Evolutionary conservation across 2,329 filamentous ascomycete species (phyloP), one percentile per base, ranked within the genome.

Genomic region (Colletotrichum falcatum): DNA sequence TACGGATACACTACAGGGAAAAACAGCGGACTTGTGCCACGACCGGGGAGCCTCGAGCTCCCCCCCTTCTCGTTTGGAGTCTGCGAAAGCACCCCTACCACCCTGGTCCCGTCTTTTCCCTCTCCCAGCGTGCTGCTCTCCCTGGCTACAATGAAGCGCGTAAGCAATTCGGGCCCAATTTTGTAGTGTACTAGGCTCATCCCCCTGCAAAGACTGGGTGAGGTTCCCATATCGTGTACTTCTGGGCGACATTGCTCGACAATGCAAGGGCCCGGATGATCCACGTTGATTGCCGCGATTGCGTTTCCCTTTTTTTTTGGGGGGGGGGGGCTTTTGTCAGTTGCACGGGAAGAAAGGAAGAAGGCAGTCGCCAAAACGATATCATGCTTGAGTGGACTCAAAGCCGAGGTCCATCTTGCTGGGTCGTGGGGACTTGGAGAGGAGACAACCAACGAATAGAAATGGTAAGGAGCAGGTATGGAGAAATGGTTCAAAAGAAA

Each of bases 1-100:
- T 23, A 68, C 73, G 74, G 72, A 11, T 46, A 46, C 44, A 46
- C 20, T 23, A 68, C 73, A 74, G 72, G 73, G 72, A 72, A 75
- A 75, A 69, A 53, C 55, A 69, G 68, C 23, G 39, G 39, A 59
- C 37, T 59, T 42, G 55, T 44, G 55, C 55, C 55, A 59, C 37
- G 55, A 46, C 26, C 37, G 23, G 26, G 39, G 39, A 59, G 37
- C 55, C 55, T 44, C 55, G 39, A 59, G 55, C 33, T 23, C 16
- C 7, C 18, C 26, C 23, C 12, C 54, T 59, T 67, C 65, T 70
- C 63, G 28, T 6, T 16, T 5, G 39, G 58, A 16, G 30, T 18
- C 51, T 60, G 42, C 37, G 20, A 48, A 23, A 28, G 39, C 28
- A 3, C 18, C n/a, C n/a, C n/a, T n/a, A n/a, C n/a, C 20, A 20